Base-by-base conservation (phyloP, 169 alveolate genomes). In the Babesia microti region DNA sequence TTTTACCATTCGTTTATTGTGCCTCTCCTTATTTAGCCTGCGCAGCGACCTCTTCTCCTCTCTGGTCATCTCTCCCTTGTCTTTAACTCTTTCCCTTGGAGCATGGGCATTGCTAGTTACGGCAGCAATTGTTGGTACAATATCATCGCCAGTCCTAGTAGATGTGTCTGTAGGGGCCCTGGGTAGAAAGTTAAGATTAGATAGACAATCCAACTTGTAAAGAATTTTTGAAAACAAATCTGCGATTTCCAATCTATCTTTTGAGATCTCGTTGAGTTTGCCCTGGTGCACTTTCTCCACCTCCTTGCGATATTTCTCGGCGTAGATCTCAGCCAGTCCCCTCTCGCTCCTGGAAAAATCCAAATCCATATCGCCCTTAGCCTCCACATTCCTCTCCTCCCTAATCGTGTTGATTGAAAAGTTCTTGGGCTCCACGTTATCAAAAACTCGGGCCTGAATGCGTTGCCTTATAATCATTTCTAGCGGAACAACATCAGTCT, bases 321-420 rank as follows among this genome's bases (percentile, higher is more conserved):
- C 78, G 48, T 78, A 78, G 22, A 71, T 63, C 26, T 78, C 88
- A 9, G 76, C 86, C 51, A 79, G 41, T n/a, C 88, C 80, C 55
- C 54, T 26, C 28, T 57, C 54, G 39, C 79, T 71, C 54, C 72
- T 79, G 6, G 46, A 34, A 50, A 79, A 79, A 45, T 79, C 84
- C 17, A 78, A 33, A 19, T 53, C 69, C 6, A 11, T 40, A 15
- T 48, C 81, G 14, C 53, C 82, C 15, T 35, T 46, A 6, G 59
- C 60, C 56, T 50, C 68, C 18, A 45, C 49, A 23, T 59, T 41
- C 9, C 59, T 45, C 6, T 9, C 36, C 26, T 47, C 30, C 21
- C 44, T 60, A 30, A 43, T 33, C 2, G 45, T 26, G 4, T 58
- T 53, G 0, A 60, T 15, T 0, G 78, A 45, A 4, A 44, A 44